phyloP scores from a whole-genome alignment of 106 monocot species.

The Ottelia alismoides region DNA sequence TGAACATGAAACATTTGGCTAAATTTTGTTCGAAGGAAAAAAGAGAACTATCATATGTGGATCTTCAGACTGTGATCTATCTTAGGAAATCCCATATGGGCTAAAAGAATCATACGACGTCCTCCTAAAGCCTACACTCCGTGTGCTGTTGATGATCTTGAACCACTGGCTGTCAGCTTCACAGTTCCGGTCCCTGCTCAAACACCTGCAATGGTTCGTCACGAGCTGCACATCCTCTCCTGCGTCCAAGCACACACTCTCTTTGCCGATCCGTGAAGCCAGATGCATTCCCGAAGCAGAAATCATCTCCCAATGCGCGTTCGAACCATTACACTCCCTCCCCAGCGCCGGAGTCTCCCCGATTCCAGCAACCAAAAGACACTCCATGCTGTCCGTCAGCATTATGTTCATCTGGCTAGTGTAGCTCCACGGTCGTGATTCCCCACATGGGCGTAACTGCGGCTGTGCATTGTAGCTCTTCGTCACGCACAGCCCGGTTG shows the following conservation, averaged over 20 bases:
- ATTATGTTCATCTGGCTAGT: slow-evolving; percentile 15
- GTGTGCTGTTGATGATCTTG: slow-evolving; percentile 43
- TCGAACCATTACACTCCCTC: slow-evolving; percentile 15
- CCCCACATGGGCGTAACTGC: slow-evolving; percentile 33
- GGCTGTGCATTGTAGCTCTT: slow-evolving; percentile 1
- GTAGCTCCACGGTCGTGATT: slow-evolving; percentile 51
- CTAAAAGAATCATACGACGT: no score
- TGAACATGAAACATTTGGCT: no score
- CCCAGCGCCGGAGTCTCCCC: slow-evolving; percentile 23
- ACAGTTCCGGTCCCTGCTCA: slow-evolving; percentile 26
- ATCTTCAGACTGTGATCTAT: no score
- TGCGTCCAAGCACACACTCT: slow-evolving; percentile 45
- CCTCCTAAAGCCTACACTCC: no score
- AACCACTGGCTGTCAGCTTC: slow-evolving; percentile 72
- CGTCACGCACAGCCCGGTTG: slow-evolving; percentile 51
- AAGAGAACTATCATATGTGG: no score
- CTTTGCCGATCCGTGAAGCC: slow-evolving; percentile 16
- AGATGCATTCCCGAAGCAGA: slow-evolving; percentile 64
- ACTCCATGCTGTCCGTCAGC: slow-evolving; percentile 14
- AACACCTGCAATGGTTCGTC: slow-evolving; percentile 50
- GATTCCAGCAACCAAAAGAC: slow-evolving; percentile 25
- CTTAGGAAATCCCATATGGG: no score
- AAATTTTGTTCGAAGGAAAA: no score
- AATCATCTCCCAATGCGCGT: slow-evolving; percentile 33
- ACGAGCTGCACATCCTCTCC: slow-evolving; percentile 18